Evolutionary conservation across 2,329 filamentous ascomycete species (phyloP), one percentile per base, ranked within the genome.

Genomic region (Monilinia aucupariae): DNA sequence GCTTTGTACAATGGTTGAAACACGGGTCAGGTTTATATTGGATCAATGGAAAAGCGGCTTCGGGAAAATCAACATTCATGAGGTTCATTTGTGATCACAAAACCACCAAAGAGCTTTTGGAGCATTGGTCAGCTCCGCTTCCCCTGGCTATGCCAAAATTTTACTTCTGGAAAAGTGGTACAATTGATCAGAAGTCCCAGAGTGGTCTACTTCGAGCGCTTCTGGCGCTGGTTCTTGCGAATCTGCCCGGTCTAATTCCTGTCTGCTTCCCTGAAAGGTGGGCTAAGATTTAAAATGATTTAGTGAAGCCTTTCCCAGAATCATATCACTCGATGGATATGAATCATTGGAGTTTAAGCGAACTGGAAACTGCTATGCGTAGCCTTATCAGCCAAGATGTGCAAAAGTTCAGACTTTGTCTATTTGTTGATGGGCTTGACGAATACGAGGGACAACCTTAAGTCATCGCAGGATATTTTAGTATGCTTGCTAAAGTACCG

Each of bases 151-250:
- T 72, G 0, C 76, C 77, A 0, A 74, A 72, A 0, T 80, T 77
- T 68, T 81, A 78, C 65, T 79, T 81, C 63, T 81, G 78, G 78
- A 77, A 74, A 76, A 74, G 27, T 22, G 77, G 76, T 4, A 75
- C 74, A 0, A 1, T n/a, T 9, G 48, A 59, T 6, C 64, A 68
- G 17, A 61, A 50, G 47, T 67, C 64, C 0, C 64, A 64, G 30
- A 15, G 2, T 4, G 66, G 66, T 1, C 43, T 68, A 0, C 43
- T 69, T 17, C 64, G 60, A n/a, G 45, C 64, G 0, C 17, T 69
- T 5, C 37, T 67, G 0, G 53, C 39, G 15, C 15, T 68, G 22
- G 41, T 55, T 17, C 53, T 66, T 0, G 32, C 20, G 4, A 1
- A 53, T 3, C 12, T 43, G 0, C 63, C 50, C 1, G 32, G 34